These are phyloP conservation scores for Diaporthe sp. DNA, from an alignment of 2,329 filamentous ascomycete species.

Conservation along the genomic window DNA sequence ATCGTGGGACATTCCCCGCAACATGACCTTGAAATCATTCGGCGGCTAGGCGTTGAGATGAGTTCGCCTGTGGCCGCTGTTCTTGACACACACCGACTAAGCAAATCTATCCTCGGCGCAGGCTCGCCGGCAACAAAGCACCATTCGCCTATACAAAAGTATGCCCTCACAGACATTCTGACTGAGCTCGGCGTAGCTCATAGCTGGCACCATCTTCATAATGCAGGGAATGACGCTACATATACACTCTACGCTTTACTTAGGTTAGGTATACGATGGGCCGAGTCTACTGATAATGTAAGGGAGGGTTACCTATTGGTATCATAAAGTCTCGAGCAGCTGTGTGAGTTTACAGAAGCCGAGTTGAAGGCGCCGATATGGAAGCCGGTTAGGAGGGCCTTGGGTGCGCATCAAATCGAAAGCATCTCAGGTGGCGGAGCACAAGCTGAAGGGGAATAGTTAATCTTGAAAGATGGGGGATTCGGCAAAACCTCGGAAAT, in stretches of 20 bases:
- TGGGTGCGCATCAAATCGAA: neutral
- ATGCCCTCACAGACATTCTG: conserved; percentile 8
- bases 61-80: neutral
- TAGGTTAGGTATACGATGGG: neutral
- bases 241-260: conserved; percentile 19
- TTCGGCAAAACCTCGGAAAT: too few species aligned
- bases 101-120: conserved; percentile 17
- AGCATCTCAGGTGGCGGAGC: neutral
- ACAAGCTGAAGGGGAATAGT: neutral
- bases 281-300: neutral
- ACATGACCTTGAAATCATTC: conserved; percentile 15
- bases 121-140: neutral
- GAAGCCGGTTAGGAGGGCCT: conserved; percentile 11
- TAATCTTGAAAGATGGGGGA: too few species aligned
- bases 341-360: conserved; percentile 11
- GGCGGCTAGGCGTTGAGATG: neutral
- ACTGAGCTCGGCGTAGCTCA: conserved; percentile 18
- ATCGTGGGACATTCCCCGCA: conserved; percentile 22
- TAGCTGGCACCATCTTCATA: conserved; percentile 8
- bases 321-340: neutral
- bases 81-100: conserved; percentile 19
- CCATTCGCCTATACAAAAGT: neutral
- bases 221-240: conserved; percentile 23
- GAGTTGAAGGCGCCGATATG: conserved; percentile 7
- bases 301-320: neutral